Conservation (phyloP, 2,329 filamentous ascomycete species). For the Diaporthe australafricana region DNA sequence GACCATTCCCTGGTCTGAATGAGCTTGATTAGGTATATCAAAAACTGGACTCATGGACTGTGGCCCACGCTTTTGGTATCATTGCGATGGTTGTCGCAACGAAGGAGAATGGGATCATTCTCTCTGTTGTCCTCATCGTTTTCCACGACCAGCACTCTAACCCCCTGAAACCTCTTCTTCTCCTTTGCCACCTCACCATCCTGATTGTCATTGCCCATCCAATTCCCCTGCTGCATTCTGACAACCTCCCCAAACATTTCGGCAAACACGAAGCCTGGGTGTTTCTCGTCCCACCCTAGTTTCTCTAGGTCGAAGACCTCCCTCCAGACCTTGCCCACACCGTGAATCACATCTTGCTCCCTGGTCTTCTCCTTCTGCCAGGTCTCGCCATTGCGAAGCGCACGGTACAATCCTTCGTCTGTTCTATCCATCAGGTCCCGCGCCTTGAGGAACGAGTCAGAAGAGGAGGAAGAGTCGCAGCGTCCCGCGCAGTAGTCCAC, state of each 20-base stretch:
- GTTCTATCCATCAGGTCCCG: constrained; percentile 36
- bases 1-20: background rate
- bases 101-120: constrained; percentile 2
- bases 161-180: constrained; percentile 24
- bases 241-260: constrained; percentile 45
- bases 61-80: background rate
- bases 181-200: constrained; percentile 45
- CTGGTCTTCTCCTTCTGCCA: constrained; percentile 37
- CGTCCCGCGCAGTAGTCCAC: constrained; percentile 35
- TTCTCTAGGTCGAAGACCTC: constrained; percentile 48
- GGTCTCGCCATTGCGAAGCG: constrained; percentile 38
- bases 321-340: constrained; percentile 46
- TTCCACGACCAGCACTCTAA: constrained; percentile 33
- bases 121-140: constrained; percentile 13
- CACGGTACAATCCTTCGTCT: constrained; percentile 40
- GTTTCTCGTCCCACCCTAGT: constrained; percentile 46
- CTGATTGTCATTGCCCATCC: constrained; percentile 40
- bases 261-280: constrained; percentile 47
- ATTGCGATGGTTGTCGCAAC: background rate
- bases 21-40: background rate
- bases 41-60: background rate
- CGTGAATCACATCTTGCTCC: constrained; percentile 45
- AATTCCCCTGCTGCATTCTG: constrained; percentile 44
- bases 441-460: background rate
- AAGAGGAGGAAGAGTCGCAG: background rate